Evolutionary conservation across 2,329 filamentous ascomycete species (phyloP).

Genomic region (Graphilbum sp.): DNA sequence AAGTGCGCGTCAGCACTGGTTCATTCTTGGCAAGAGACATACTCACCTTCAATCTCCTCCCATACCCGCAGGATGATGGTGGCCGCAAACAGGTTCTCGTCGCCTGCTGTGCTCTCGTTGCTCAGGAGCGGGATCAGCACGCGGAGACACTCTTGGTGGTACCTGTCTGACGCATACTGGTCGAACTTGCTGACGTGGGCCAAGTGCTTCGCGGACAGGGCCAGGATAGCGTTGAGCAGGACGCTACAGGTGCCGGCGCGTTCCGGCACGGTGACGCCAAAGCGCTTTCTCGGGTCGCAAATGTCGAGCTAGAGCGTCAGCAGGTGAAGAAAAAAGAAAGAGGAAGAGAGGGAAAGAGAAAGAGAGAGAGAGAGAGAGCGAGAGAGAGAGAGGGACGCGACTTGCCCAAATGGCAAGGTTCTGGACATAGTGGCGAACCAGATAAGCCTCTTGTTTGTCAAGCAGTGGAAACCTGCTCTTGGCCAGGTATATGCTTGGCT

Average conservation of each 20-base stretch:
- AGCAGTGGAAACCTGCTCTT: slow-evolving; percentile 14
- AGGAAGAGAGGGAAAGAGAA: too few species aligned
- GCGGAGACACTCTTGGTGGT: slow-evolving; percentile 36
- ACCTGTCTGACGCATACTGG: slow-evolving; percentile 30
- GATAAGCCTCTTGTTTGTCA: slow-evolving; percentile 12
- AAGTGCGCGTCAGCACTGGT: slow-evolving; percentile 2
- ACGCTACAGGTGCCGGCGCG: slow-evolving; percentile 32
- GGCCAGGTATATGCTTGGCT: slow-evolving; percentile 9
- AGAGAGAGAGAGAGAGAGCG: too few species aligned
- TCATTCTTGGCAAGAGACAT: background rate
- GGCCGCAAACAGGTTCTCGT: slow-evolving; percentile 36
- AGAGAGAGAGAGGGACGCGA: background rate
- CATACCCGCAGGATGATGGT: slow-evolving; percentile 39
- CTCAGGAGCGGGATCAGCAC: slow-evolving; percentile 30
- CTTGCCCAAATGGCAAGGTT: slow-evolving; percentile 19
- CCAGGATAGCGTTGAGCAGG: slow-evolving; percentile 39
- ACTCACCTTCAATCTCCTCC: slow-evolving; percentile 31
- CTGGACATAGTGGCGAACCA: slow-evolving; percentile 18
- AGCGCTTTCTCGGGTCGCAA: slow-evolving; percentile 26
- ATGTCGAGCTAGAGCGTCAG: slow-evolving; percentile 21
- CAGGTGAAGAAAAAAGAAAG: too few species aligned
- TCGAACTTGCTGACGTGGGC: slow-evolving; percentile 31
- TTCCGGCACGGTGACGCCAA: slow-evolving; percentile 35
- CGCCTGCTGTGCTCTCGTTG: slow-evolving; percentile 20
- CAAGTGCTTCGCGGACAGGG: slow-evolving; percentile 37